A percentile compares a stretch with the other conserved stretches of the same genome.
Conservation (phyloP, 2,329 filamentous ascomycete species). For the Cercospora brassicicola region DNA sequence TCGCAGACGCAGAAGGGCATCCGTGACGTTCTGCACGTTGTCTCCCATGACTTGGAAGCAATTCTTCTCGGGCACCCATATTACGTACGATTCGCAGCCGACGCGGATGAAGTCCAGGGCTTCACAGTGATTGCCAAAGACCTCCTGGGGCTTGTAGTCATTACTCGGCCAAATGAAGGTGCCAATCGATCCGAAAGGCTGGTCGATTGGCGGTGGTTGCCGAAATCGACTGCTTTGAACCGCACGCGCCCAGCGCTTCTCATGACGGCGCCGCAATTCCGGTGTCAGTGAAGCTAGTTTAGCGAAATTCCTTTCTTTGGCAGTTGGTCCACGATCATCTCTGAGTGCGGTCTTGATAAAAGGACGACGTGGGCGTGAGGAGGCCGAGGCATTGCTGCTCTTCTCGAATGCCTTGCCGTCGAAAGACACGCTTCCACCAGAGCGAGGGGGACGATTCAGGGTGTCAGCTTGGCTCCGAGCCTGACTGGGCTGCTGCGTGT, state of each 20-base stretch:
- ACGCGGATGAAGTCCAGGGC: conserved; percentile 48
- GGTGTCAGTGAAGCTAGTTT: conserved; percentile 31
- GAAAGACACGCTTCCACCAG: not conserved
- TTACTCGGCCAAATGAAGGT: conserved; percentile 50
- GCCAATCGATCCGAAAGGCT: conserved; percentile 35
- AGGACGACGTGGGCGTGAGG: not conserved
- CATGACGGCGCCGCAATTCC: conserved; percentile 20
- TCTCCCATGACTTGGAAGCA: conserved; percentile 39
- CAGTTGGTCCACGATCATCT: conserved; percentile 1
- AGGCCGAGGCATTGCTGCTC: not conserved
- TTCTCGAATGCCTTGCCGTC: not conserved
- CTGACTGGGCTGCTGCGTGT: not conserved
- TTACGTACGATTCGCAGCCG: conserved; percentile 45
- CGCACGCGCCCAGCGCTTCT: conserved; percentile 31
- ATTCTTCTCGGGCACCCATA: conserved; percentile 35
- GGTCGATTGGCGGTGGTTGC: conserved; percentile 28
- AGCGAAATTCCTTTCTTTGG: conserved; percentile 17
- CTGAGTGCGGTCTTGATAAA: not conserved
- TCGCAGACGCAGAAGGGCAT: conserved; percentile 40
- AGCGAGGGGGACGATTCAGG: not conserved
- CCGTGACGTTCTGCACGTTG: conserved; percentile 28
- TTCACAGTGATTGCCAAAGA: conserved; percentile 47
- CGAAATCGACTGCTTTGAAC: conserved; percentile 31
- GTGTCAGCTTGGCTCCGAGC: not conserved
- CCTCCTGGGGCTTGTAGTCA: conserved; percentile 44